A percentile compares a stretch with the other conserved stretches of the same genome.
Evolutionary conservation across 805 yeast genomes (phyloP).

Genomic region (Trichomonascus vanleenenianus): DNA sequence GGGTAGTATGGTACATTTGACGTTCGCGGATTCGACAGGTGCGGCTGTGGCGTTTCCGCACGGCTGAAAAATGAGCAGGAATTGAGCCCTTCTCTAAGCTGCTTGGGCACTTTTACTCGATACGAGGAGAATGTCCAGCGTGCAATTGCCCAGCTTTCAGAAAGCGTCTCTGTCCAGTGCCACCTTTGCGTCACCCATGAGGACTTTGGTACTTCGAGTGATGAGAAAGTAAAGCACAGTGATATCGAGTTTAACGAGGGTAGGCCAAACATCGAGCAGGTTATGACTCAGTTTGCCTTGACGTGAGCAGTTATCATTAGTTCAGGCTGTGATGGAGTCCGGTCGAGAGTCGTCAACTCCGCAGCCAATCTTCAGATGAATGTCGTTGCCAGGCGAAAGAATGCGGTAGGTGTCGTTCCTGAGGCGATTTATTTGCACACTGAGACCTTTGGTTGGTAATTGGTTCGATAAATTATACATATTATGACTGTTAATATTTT

Average conservation of each 20-base stretch:
- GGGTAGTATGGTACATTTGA: too few relatives aligned
- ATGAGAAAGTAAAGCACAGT: not conserved
- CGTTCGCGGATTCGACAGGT: too few relatives aligned
- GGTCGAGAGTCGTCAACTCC: not conserved
- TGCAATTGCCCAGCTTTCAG: conserved; percentile 3
- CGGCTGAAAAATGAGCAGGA: too few relatives aligned
- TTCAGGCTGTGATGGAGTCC: conserved; percentile 2
- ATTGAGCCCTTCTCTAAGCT: too few relatives aligned
- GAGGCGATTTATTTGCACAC: conserved; percentile 4
- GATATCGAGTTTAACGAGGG: not conserved
- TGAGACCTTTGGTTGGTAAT: conserved; percentile 4
- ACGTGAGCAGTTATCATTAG: conserved; percentile 1
- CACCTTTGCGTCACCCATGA: conserved; percentile 1
- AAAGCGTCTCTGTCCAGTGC: not conserved
- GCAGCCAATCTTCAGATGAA: not conserved
- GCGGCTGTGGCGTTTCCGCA: too few relatives aligned
- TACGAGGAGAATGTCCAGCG: conserved; percentile 6
- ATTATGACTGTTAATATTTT: too few relatives aligned
- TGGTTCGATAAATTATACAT: too few relatives aligned
- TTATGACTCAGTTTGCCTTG: not conserved
- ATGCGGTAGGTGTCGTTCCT: not conserved
- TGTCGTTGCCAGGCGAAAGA: not conserved
- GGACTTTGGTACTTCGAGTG: not conserved
- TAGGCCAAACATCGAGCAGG: not conserved
- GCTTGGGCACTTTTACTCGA: conserved; percentile 6